These are phyloP conservation scores for Rhizopogon roseolus DNA, from an alignment of 768 basidiomycete species.

Conservation along the genomic window DNA sequence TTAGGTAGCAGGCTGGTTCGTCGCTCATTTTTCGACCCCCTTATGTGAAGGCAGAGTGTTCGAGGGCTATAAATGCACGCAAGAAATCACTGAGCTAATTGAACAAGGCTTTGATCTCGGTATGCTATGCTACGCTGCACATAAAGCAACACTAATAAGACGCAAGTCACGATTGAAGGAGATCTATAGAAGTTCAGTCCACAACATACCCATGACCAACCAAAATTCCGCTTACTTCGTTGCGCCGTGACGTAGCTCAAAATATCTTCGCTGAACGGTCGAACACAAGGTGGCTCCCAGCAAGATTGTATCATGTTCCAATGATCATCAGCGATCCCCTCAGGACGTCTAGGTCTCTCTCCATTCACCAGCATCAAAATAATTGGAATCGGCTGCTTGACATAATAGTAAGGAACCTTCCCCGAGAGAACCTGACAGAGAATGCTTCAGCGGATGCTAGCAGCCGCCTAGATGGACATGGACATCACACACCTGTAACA, in stretches of 20 bases:
- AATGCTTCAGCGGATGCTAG: neutral
- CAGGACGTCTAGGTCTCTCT: neutral
- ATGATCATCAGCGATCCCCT: constrained; percentile 3
- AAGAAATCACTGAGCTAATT: too few species aligned
- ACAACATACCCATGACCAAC: neutral
- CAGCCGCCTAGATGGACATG: neutral
- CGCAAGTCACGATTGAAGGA: neutral
- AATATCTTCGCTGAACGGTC: constrained; percentile 14
- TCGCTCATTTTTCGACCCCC: too few species aligned
- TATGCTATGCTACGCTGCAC: neutral
- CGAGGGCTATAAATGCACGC: too few species aligned
- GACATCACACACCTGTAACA: neutral
- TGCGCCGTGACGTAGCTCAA: constrained; percentile 7
- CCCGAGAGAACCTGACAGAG: constrained; percentile 3
- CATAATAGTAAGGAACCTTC: constrained; percentile 5
- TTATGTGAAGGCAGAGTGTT: too few species aligned
- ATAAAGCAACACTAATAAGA: too few species aligned
- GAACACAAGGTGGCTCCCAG: neutral
- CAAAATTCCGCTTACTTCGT: neutral
- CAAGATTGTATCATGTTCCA: constrained; percentile 5
- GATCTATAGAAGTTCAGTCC: neutral
- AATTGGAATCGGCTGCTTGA: constrained; percentile 1
- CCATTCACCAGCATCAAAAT: constrained; percentile 3
- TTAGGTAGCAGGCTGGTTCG: too few species aligned
- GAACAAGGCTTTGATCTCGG: neutral